A percentile compares a stretch with the other conserved stretches of the same genome.
These are phyloP conservation scores for Barnettozyma pratensis DNA, from an alignment of 805 yeast species.

Conservation along the genomic window DNA sequence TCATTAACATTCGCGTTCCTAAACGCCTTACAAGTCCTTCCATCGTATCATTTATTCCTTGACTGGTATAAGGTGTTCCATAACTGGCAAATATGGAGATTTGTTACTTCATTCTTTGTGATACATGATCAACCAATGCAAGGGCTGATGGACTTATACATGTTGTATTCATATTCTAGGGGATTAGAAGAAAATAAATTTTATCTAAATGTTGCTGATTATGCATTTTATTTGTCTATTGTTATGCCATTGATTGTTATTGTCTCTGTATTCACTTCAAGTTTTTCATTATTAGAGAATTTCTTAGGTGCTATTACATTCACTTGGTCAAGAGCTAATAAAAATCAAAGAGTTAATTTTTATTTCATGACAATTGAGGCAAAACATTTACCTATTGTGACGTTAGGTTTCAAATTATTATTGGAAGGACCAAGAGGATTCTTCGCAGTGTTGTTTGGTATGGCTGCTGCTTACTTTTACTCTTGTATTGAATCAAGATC, in stretches of 20 bases:
- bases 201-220: constrained; percentile 45
- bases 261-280: constrained; percentile 27
- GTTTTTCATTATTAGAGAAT: constrained; percentile 29
- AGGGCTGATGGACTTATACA: constrained; percentile 47
- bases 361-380: constrained; percentile 55
- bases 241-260: constrained; percentile 43
- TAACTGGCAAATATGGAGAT: constrained; percentile 39
- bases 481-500: constrained; percentile 56
- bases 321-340: constrained; percentile 54
- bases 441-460: constrained; percentile 42
- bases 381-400: constrained; percentile 48
- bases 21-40: constrained; percentile 27
- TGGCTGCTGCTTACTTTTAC: constrained; percentile 51
- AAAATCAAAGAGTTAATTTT: constrained; percentile 45
- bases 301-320: constrained; percentile 50
- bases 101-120: constrained; percentile 46
- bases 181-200: constrained; percentile 52
- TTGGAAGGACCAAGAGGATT: constrained; percentile 37
- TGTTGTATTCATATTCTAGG: constrained; percentile 51
- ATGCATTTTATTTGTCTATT: constrained; percentile 46
- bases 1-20: constrained; percentile 42
- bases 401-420: constrained; percentile 38
- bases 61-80: constrained; percentile 27
- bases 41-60: constrained; percentile 17
- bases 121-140: constrained; percentile 37